These are phyloP conservation scores for Suillus tomentosus DNA, from an alignment of 768 basidiomycete genomes.

Conservation along the genomic window DNA sequence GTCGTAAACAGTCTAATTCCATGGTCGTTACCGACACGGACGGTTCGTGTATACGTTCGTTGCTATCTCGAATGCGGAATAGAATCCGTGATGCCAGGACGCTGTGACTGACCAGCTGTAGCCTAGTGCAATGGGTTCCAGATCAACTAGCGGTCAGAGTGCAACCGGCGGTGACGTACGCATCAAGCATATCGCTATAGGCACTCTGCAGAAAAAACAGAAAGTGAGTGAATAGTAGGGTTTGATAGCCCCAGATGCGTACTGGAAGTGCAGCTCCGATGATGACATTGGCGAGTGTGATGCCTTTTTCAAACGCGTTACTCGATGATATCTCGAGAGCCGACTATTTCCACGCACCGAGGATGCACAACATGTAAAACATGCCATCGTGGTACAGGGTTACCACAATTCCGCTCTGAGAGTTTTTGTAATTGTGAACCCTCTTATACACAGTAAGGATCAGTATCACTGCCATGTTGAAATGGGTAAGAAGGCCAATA, in stretches of 20 bases:
- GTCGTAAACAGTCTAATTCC: neutral
- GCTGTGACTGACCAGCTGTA: slow-evolving; percentile 28
- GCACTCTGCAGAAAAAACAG: neutral
- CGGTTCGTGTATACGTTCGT: slow-evolving; percentile 5
- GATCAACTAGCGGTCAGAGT: neutral
- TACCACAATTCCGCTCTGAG: slow-evolving; percentile 15
- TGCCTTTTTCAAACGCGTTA: slow-evolving; percentile 13
- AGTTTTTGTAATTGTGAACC: neutral
- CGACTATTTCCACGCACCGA: slow-evolving; percentile 11
- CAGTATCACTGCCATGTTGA: slow-evolving; percentile 2
- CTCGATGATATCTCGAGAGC: neutral
- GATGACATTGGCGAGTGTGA: slow-evolving; percentile 20
- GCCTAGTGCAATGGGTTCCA: neutral
- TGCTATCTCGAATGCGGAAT: slow-evolving; percentile 27
- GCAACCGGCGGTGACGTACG: neutral
- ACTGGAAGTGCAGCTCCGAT: slow-evolving; percentile 16
- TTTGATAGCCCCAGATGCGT: neutral
- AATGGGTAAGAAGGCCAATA: neutral
- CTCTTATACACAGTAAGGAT: slow-evolving; percentile 8
- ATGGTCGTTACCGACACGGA: neutral
- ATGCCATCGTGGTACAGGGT: slow-evolving; percentile 21
- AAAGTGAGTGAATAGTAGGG: neutral
- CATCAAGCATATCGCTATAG: slow-evolving; percentile 1
- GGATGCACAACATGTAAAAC: slow-evolving; percentile 22
- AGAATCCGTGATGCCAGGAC: slow-evolving; percentile 31